phyloP scores from a whole-genome alignment of 1,139 yeast genomes.

The Debaryomyces fabryi region DNA sequence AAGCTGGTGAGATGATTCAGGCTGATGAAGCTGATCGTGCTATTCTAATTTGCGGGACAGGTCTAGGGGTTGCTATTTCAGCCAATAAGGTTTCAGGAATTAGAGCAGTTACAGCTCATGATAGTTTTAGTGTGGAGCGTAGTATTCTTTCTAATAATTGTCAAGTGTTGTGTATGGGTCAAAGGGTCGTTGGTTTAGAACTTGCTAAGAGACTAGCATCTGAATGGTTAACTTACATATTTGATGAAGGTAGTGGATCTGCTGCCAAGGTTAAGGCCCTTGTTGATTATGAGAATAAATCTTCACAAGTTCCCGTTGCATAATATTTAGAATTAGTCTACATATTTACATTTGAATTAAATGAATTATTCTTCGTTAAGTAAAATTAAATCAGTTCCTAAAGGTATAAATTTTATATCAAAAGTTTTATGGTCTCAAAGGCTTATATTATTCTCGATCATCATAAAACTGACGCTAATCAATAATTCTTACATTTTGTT shows the following conservation, averaged over 20 bases:
- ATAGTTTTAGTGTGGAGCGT: constrained; percentile 48
- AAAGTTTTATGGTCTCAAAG: neutral
- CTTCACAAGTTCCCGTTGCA: neutral
- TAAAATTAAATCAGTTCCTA: neutral
- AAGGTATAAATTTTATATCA: neutral
- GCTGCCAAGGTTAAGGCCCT: constrained; percentile 45
- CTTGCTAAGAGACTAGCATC: constrained; percentile 44
- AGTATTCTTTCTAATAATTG: constrained; percentile 45
- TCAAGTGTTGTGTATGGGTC: constrained; percentile 51
- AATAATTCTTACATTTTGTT: too few relatives aligned
- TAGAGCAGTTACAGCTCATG: constrained; percentile 54
- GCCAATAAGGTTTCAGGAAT: constrained; percentile 51
- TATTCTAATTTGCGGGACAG: constrained; percentile 49
- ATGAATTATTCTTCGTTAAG: neutral
- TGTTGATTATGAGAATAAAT: constrained; percentile 26
- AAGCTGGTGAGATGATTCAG: constrained; percentile 42
- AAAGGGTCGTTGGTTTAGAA: constrained; percentile 49
- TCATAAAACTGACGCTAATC: too few relatives aligned
- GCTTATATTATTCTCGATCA: too few relatives aligned
- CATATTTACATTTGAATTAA: neutral
- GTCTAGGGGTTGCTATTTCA: constrained; percentile 49
- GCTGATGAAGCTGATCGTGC: constrained; percentile 46
- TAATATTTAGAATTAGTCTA: neutral
- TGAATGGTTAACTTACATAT: constrained; percentile 46
- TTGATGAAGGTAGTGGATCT: constrained; percentile 41